These are phyloP conservation scores for Blastocystis sp. DNA, from an alignment of 352 stramenopile species.

Conservation along the genomic window DNA sequence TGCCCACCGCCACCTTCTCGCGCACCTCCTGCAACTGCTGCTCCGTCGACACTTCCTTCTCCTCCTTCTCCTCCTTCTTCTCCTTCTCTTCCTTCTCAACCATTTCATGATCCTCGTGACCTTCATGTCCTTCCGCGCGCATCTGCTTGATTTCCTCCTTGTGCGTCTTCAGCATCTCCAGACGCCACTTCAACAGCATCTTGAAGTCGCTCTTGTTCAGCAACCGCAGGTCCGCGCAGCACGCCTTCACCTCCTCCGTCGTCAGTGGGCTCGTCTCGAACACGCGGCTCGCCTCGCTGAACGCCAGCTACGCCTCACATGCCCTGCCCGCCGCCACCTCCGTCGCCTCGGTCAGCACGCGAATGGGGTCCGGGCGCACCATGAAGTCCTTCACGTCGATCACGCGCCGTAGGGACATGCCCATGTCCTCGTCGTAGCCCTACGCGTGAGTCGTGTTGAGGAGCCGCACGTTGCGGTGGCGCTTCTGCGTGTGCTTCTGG, in stretches of 20 bases:
- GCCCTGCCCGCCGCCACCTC: constrained; percentile 83
- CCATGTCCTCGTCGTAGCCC: constrained; percentile 86
- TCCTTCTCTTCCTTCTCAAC: constrained; percentile 73
- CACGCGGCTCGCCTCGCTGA: constrained; percentile 75
- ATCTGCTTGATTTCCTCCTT: constrained; percentile 67
- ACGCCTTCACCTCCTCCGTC: constrained; percentile 79
- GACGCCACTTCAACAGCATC: constrained; percentile 91
- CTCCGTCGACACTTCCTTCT: constrained; percentile 69
- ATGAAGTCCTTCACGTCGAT: constrained; percentile 83
- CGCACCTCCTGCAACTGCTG: constrained; percentile 62
- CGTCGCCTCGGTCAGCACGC: constrained; percentile 88
- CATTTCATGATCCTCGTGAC: constrained; percentile 77
- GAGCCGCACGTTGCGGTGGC: constrained; percentile 80
- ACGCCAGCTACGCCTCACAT: constrained; percentile 64
- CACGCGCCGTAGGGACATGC: constrained; percentile 81
- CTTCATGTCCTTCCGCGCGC: constrained; percentile 72
- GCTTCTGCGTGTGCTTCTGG: constrained; percentile 91
- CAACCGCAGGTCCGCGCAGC: constrained; percentile 88
- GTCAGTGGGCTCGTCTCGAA: constrained; percentile 74
- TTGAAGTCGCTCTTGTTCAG: constrained; percentile 97
- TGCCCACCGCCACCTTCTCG: not conserved
- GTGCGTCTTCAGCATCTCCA: constrained; percentile 79
- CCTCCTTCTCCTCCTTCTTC: constrained; percentile 72
- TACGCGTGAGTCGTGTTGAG: constrained; percentile 62
- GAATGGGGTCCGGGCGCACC: constrained; percentile 86